phyloP scores from a whole-genome alignment of 1,284 basidiomycete species.

The Sporisorium sorghi region DNA sequence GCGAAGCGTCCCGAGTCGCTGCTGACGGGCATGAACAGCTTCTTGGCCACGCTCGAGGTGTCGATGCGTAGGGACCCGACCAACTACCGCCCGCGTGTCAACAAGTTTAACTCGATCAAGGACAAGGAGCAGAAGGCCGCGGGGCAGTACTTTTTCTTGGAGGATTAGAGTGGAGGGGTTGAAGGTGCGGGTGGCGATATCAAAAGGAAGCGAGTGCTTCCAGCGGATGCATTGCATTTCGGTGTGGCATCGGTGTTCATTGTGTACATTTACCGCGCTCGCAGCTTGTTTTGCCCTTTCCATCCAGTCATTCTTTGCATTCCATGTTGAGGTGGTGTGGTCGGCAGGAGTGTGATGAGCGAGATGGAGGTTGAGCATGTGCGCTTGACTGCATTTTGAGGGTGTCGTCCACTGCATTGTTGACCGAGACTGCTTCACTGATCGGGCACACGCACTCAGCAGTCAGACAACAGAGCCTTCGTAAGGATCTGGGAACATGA shows the following conservation, averaged over 20 bases:
- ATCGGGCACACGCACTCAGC: too few species aligned
- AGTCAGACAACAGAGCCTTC: too few species aligned
- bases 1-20: slow-evolving; percentile 65
- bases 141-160: slow-evolving; percentile 69
- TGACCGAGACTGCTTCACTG: too few species aligned
- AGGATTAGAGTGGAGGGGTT: slow-evolving; percentile 37
- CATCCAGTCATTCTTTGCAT: neutral
- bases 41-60: slow-evolving; percentile 66
- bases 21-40: slow-evolving; percentile 68
- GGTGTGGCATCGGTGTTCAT: neutral
- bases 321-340: neutral
- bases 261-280: slow-evolving; percentile 17
- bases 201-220: slow-evolving; percentile 12
- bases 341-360: too few species aligned
- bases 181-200: neutral
- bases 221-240: neutral
- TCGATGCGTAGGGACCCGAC: slow-evolving; percentile 68
- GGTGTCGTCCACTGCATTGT: too few species aligned
- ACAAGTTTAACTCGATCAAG: slow-evolving; percentile 69
- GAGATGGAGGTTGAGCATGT: too few species aligned
- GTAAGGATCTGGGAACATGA: too few species aligned
- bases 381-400: too few species aligned
- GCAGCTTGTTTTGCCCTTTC: neutral
- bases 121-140: slow-evolving; percentile 69
- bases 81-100: slow-evolving; percentile 67